These are phyloP conservation scores for Yamadazyma philogaea DNA, from an alignment of 805 yeast genomes.

Conservation along the genomic window DNA sequence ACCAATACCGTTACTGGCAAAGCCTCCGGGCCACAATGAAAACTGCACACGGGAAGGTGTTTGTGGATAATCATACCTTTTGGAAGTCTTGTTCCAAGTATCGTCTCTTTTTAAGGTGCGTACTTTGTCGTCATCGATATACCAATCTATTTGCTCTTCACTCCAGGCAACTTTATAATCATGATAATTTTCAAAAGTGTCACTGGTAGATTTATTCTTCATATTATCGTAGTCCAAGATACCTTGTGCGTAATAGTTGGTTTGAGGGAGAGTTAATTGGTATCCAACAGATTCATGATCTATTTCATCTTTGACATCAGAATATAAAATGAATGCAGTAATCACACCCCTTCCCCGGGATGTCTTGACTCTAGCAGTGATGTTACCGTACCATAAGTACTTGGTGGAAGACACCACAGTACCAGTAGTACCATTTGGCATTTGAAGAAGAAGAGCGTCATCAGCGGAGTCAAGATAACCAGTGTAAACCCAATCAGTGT, in stretches of 20 bases:
- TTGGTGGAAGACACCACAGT: constrained; percentile 76
- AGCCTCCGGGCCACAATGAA: constrained; percentile 80
- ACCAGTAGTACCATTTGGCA: constrained; percentile 76
- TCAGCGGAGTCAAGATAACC: constrained; percentile 53
- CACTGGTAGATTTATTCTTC: constrained; percentile 35
- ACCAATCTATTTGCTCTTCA: constrained; percentile 69
- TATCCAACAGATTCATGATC: constrained; percentile 86
- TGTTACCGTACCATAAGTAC: constrained; percentile 86
- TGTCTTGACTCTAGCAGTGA: constrained; percentile 64
- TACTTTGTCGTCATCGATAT: constrained; percentile 61
- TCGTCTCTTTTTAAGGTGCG: constrained; percentile 62
- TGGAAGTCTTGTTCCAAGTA: constrained; percentile 61
- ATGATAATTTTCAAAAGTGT: constrained; percentile 70
- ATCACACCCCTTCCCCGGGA: constrained; percentile 80
- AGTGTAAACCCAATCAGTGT: constrained; percentile 65
- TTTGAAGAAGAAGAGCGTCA: constrained; percentile 59
- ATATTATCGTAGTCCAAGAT: constrained; percentile 63
- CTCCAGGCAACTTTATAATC: constrained; percentile 78
- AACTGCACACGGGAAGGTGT: constrained; percentile 72
- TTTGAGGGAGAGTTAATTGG: constrained; percentile 62
- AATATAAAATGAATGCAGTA: constrained; percentile 75
- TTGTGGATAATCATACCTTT: constrained; percentile 60
- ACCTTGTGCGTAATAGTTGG: constrained; percentile 81
- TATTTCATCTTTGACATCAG: constrained; percentile 86
- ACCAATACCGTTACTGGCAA: constrained; percentile 50